Percentiles rank a stretch among this genome's conserved stretches.
Evolutionary conservation across 805 yeast species (phyloP).

Genomic region (Vanderwaltozyma yarrowii): DNA sequence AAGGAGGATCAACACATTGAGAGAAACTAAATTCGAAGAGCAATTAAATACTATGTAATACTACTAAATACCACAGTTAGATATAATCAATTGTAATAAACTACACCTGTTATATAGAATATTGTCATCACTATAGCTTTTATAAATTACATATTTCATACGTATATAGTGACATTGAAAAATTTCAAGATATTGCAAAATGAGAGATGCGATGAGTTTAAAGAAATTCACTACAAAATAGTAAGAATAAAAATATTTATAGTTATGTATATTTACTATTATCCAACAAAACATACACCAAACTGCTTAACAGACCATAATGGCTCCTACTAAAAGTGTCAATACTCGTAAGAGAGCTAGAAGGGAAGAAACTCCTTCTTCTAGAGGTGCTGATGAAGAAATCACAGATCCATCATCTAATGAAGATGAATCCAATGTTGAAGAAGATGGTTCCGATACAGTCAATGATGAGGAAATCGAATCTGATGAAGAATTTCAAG

Average conservation of each 20-base stretch:
- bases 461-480: constrained; percentile 32
- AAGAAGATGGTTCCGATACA: constrained; percentile 29
- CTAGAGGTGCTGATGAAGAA: constrained; percentile 38
- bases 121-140: too few species aligned
- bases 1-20: constrained; percentile 41
- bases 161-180: constrained; percentile 13
- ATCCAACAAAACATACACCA: too few species aligned
- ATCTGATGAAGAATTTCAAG: constrained; percentile 62
- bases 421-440: constrained; percentile 34
- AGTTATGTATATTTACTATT: too few species aligned
- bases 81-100: too few species aligned
- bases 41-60: constrained; percentile 5
- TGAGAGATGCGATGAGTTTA: constrained; percentile 19
- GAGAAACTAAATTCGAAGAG: constrained; percentile 34
- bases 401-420: constrained; percentile 42
- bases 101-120: too few species aligned
- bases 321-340: neutral
- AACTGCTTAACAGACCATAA: neutral
- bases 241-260: neutral
- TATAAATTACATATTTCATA: too few species aligned
- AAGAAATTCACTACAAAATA: neutral
- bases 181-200: constrained; percentile 9
- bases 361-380: constrained; percentile 10
- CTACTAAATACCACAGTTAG: too few species aligned
- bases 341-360: constrained; percentile 18